Evolutionary conservation across 2,329 filamentous ascomycete genomes (phyloP), one percentile per base, ranked within the genome.

Genomic region (Periconia digitata): DNA sequence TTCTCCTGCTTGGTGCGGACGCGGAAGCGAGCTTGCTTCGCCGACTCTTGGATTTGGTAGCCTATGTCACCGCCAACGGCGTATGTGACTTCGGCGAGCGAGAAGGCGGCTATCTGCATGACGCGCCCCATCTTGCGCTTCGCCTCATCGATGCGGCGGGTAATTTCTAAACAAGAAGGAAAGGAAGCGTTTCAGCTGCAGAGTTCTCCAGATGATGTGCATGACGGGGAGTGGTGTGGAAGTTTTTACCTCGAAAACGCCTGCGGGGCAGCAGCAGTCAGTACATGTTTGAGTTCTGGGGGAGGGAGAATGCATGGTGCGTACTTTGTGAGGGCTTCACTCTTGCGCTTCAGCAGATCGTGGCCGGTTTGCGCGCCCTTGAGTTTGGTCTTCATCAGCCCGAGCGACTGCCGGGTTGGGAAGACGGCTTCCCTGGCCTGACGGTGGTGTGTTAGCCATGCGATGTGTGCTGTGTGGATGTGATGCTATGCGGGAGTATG

Each of bases 61-160:
- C 88, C 89, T 63, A 99, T 95, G 66, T 95, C 69, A 64, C 92
- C 91, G 54, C 94, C 94, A 22, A 96, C 91, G 21, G 94, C 94
- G 67, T 99, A 99, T 41, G 91, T 95, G 47, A 99, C 94, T 76
- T 97, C 94, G 51, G 94, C 94, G 16, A 99, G 82, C 37, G 92
- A 97, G 76, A 99, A 97, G 39, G 94, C 92, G 35, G 94, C 94
- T 67, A 99, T 95, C 74, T 97, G 92, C 94, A 99, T 99, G 32
- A 99, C 94, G 27, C 92, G 85, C 49, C 94, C 94, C 92, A 99
- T 99, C 79, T 99, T 99, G 63, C 92, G 89, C 76, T 99, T 99
- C 36, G 94, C 94, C 74, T 99, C 94, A 77, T 99, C 92, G 74
- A 99, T 99, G 67, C 94, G 88, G 71, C 86, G 85, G 42, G 94